Evolutionary conservation across 148 eudicot genomes (phyloP).

Genomic region (Rhododendron griersonianum): DNA sequence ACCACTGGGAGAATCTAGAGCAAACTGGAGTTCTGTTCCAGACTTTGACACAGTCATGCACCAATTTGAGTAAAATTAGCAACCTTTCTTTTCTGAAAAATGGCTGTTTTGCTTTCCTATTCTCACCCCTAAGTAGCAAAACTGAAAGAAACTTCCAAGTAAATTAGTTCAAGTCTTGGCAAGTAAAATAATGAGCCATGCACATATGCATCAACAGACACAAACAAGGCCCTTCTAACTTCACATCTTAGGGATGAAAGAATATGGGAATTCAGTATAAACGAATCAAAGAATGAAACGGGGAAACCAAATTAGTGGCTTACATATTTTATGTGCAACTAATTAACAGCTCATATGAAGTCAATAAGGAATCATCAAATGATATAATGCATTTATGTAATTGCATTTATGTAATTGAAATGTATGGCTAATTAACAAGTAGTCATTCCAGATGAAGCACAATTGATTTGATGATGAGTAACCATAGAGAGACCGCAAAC

Average conservation of each 20-base stretch:
- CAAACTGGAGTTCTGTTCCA: neutral
- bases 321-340: neutral
- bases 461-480: neutral
- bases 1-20: neutral
- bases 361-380: neutral
- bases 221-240: neutral
- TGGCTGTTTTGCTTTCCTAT: neutral
- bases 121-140: neutral
- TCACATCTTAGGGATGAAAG: neutral
- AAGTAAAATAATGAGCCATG: neutral
- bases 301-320: neutral
- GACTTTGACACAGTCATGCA: neutral
- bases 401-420: neutral
- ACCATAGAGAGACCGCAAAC: slow-evolving; percentile 25
- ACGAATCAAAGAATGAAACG: neutral
- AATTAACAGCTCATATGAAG: neutral
- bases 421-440: neutral
- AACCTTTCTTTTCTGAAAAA: neutral
- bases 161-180: neutral
- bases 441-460: neutral
- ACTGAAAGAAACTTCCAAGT: neutral
- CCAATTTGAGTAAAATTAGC: neutral
- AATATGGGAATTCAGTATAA: neutral
- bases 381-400: neutral
- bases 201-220: neutral